Evolutionary conservation across 1,284 basidiomycete species (phyloP).

Genomic region (Athelia psychrophila): DNA sequence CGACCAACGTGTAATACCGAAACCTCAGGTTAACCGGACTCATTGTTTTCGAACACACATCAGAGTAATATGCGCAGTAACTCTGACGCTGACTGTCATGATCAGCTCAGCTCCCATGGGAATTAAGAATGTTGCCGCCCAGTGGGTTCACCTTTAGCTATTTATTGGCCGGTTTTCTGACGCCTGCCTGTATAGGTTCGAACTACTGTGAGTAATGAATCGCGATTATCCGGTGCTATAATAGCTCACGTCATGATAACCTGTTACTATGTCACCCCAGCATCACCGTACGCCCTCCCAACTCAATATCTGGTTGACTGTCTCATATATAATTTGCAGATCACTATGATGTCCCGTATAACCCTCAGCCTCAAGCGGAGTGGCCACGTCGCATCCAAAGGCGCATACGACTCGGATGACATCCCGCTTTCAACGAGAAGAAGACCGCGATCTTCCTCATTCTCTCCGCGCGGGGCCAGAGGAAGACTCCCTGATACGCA

Average conservation of each 20-base stretch:
- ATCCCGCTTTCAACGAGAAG: too few relatives aligned
- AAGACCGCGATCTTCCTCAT: too few relatives aligned
- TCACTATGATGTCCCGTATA: slow-evolving; percentile 47
- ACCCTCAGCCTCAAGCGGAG: slow-evolving; percentile 35
- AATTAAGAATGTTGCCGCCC: slow-evolving; percentile 41
- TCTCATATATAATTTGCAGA: slow-evolving; percentile 18
- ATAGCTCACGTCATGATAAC: background rate
- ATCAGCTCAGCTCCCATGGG: slow-evolving; percentile 32
- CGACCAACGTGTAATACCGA: too few relatives aligned
- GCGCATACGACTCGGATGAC: too few relatives aligned
- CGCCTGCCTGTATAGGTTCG: slow-evolving; percentile 21
- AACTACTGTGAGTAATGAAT: slow-evolving; percentile 36
- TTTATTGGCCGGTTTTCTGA: too few relatives aligned
- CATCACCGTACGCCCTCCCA: slow-evolving; percentile 21
- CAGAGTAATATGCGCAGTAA: slow-evolving; percentile 41
- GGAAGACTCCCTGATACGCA: too few relatives aligned
- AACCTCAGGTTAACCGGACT: too few relatives aligned
- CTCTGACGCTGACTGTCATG: slow-evolving; percentile 43
- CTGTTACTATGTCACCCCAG: background rate
- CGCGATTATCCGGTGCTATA: background rate
- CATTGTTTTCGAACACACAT: too few relatives aligned
- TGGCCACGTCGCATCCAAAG: background rate
- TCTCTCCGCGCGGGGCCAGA: too few relatives aligned
- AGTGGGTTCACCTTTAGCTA: slow-evolving; percentile 11
- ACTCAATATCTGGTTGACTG: slow-evolving; percentile 14